A percentile compares a stretch with the other conserved stretches of the same genome.
These are phyloP conservation scores for Jatropha multifida DNA, from an alignment of 441 rosid species.

Conservation along the genomic window DNA sequence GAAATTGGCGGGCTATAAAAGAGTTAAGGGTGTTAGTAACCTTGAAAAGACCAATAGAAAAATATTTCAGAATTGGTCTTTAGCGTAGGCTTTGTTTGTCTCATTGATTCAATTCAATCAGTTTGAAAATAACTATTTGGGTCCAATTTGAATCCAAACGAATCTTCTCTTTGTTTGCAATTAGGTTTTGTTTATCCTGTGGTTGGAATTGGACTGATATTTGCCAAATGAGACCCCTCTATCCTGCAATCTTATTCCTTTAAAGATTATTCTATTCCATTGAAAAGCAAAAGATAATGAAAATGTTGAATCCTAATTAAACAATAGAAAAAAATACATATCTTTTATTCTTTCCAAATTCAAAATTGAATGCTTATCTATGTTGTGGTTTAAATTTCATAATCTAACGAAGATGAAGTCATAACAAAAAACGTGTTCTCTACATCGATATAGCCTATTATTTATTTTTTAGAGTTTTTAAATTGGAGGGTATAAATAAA, in stretches of 20 bases:
- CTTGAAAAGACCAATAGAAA: not conserved
- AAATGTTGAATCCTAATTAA: too few relatives aligned
- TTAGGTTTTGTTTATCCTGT: not conserved
- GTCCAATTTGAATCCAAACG: slow-evolving; percentile 15
- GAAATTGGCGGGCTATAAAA: not conserved
- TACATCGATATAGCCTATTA: too few relatives aligned
- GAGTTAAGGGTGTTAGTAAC: not conserved
- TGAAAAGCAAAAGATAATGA: too few relatives aligned
- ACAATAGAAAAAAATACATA: too few relatives aligned
- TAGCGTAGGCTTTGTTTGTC: too few relatives aligned
- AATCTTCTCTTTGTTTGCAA: not conserved
- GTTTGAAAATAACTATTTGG: not conserved
- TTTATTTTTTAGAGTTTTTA: too few relatives aligned
- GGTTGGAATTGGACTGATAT: not conserved
- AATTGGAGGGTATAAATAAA: too few relatives aligned
- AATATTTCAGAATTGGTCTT: not conserved
- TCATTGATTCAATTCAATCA: not conserved
- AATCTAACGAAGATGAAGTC: too few relatives aligned
- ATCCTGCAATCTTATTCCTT: not conserved
- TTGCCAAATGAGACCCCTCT: not conserved
- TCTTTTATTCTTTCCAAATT: too few relatives aligned
- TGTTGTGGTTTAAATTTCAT: too few relatives aligned
- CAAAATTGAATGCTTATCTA: too few relatives aligned
- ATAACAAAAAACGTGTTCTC: too few relatives aligned
- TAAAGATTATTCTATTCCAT: not conserved